phyloP scores from a whole-genome alignment of 306 rosid genomes.

The Prosopis cineraria region DNA sequence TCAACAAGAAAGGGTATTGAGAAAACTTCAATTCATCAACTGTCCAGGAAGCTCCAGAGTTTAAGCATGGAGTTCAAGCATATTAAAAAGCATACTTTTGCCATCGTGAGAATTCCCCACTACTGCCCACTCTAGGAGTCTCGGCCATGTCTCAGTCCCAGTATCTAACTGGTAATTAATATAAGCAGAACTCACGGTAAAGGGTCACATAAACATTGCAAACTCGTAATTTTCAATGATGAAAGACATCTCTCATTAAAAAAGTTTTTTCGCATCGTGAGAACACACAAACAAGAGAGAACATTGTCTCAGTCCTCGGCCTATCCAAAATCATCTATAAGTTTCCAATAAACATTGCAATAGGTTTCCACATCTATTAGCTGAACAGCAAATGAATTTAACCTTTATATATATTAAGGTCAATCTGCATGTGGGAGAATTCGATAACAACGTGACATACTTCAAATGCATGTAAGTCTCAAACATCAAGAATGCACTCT shows the following conservation, averaged over 20 bases:
- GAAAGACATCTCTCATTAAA: neutral
- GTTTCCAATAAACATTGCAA: too few relatives aligned
- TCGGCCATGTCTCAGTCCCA: too few relatives aligned
- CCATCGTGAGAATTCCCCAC: too few relatives aligned
- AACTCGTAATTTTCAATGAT: neutral
- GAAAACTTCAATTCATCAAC: neutral
- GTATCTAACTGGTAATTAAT: neutral
- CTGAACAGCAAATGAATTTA: neutral
- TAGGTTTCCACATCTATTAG: neutral
- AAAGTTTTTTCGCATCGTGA: too few relatives aligned
- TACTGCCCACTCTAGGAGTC: too few relatives aligned
- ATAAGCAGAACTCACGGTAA: neutral
- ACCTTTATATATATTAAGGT: neutral
- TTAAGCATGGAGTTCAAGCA: neutral
- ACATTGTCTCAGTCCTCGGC: too few relatives aligned
- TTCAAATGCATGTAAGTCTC: neutral
- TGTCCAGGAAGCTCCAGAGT: neutral
- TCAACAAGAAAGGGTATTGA: neutral
- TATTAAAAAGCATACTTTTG: neutral
- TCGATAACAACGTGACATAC: neutral
- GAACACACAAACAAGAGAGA: too few relatives aligned
- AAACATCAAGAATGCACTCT: neutral
- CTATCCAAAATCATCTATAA: too few relatives aligned
- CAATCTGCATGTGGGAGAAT: neutral
- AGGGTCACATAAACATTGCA: neutral